These are phyloP conservation scores for Orbilia brochopaga DNA, from an alignment of 2,329 filamentous ascomycete species.

Conservation along the genomic window DNA sequence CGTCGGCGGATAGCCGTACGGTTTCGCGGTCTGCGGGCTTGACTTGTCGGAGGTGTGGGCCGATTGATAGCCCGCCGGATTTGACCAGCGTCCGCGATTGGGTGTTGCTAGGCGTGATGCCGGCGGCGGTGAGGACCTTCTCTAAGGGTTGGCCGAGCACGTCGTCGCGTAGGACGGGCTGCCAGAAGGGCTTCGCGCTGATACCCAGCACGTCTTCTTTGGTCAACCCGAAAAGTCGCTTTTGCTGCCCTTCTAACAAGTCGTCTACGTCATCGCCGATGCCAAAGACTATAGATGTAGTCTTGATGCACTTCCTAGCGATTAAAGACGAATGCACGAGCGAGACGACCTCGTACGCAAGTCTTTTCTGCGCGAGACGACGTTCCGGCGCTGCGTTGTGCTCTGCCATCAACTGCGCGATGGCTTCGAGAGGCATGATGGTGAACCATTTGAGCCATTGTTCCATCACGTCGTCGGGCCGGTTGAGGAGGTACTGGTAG, in stretches of 20 bases:
- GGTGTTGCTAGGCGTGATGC: conserved; percentile 17
- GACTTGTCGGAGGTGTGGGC: conserved; percentile 30
- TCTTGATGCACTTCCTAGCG: conserved; percentile 67
- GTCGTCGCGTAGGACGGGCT: conserved; percentile 6
- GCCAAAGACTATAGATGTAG: conserved; percentile 30
- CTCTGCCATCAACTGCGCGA: conserved; percentile 70
- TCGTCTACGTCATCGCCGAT: not conserved
- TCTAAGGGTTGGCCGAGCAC: conserved; percentile 25
- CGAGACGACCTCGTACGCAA: conserved; percentile 81
- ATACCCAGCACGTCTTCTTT: conserved; percentile 20
- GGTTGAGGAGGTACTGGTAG: conserved; percentile 77
- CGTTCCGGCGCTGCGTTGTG: conserved; percentile 72
- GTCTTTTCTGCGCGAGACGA: conserved; percentile 78
- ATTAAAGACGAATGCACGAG: conserved; percentile 74
- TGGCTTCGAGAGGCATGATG: conserved; percentile 76
- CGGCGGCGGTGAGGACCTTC: conserved; percentile 14
- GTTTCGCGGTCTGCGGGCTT: conserved; percentile 11
- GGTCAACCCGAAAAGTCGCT: conserved; percentile 1
- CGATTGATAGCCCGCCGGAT: conserved; percentile 31
- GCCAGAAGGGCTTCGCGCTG: conserved; percentile 23
- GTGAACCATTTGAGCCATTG: conserved; percentile 86
- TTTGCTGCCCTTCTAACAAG: not conserved
- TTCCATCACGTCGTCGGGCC: conserved; percentile 80
- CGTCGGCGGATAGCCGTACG: not conserved
- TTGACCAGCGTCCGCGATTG: conserved; percentile 27